Evolutionary conservation across 176 grass and related monocot species (phyloP).

Genomic region (Panicum miliaceum): DNA sequence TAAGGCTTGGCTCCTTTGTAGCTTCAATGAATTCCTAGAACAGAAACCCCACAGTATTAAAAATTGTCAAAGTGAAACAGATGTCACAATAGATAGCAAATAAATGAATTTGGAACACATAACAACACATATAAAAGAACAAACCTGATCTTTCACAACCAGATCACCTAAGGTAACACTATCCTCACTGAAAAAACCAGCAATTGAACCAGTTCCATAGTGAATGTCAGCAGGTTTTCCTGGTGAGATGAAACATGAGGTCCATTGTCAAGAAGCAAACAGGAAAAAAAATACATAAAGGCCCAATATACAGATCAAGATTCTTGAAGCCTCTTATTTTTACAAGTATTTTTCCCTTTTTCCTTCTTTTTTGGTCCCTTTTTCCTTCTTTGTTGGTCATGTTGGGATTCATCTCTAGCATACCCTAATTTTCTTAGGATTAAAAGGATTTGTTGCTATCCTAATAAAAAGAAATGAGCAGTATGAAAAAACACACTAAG

Average conservation of each 20-base stretch:
- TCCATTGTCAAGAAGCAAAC: constrained; percentile 10
- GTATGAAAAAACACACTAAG: background rate
- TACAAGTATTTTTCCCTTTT: background rate
- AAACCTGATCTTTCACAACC: constrained; percentile 76
- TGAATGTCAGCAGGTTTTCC: constrained; percentile 84
- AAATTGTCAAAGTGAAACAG: background rate
- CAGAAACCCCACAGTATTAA: background rate
- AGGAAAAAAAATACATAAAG: background rate
- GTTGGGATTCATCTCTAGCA: background rate
- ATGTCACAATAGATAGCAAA: constrained; percentile 14
- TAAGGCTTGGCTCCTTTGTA: constrained; percentile 79
- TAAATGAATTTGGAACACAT: background rate
- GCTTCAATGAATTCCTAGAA: constrained; percentile 94
- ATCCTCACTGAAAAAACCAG: constrained; percentile 88
- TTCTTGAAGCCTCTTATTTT: background rate
- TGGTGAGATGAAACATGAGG: constrained; percentile 46
- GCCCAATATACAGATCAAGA: background rate
- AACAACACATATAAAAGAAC: background rate
- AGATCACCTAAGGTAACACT: constrained; percentile 74
- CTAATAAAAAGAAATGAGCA: background rate
- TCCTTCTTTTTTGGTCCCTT: background rate
- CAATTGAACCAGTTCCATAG: constrained; percentile 87
- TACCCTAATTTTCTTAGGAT: background rate
- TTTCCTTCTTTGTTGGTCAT: background rate
- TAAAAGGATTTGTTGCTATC: background rate